These are phyloP conservation scores for Micromonas pusilla DNA, from an alignment of 139 green algal species.

Conservation along the genomic window DNA sequence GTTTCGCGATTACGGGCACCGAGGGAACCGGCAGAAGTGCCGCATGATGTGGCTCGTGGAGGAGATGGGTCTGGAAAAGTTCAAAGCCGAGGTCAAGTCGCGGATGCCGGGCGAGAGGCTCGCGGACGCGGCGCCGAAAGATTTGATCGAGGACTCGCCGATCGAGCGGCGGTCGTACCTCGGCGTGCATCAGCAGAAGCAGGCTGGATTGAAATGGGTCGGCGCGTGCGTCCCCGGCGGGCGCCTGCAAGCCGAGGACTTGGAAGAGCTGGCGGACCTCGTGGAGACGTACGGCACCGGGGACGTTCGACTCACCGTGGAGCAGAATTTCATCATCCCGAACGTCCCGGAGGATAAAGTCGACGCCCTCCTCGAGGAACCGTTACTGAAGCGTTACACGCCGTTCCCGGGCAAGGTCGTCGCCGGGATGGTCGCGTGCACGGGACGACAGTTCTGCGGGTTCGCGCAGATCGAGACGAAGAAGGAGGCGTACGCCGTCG, in stretches of 20 bases:
- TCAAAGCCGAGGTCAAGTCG: slow-evolving; percentile 57
- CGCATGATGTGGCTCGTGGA: slow-evolving; percentile 96
- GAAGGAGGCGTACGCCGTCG: slow-evolving; percentile 58
- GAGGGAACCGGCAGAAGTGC: slow-evolving; percentile 80
- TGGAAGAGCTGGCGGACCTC: slow-evolving; percentile 65
- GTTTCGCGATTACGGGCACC: slow-evolving; percentile 74
- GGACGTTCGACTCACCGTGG: slow-evolving; percentile 83
- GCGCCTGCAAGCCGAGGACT: slow-evolving; percentile 67
- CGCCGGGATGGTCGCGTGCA: slow-evolving; percentile 69
- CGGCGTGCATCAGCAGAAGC: slow-evolving; percentile 88
- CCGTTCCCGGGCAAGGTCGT: slow-evolving; percentile 36
- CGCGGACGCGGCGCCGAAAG: slow-evolving; percentile 7
- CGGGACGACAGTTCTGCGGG: slow-evolving; percentile 92
- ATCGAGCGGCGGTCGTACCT: slow-evolving; percentile 44
- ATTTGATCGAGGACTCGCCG: slow-evolving; percentile 38
- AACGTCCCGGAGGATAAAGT: slow-evolving; percentile 81
- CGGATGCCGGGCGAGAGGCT: slow-evolving; percentile 59
- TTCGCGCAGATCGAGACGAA: slow-evolving; percentile 96
- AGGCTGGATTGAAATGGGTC: slow-evolving; percentile 62
- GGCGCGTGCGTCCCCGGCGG: slow-evolving; percentile 78
- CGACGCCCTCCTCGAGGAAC: slow-evolving; percentile 73
- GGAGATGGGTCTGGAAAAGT: slow-evolving; percentile 49
- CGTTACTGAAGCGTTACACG: slow-evolving; percentile 57
- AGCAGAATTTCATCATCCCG: slow-evolving; percentile 90
- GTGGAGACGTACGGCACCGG: slow-evolving; percentile 76